Conservation (phyloP, 1,284 basidiomycete species). For the Somion occarium region DNA sequence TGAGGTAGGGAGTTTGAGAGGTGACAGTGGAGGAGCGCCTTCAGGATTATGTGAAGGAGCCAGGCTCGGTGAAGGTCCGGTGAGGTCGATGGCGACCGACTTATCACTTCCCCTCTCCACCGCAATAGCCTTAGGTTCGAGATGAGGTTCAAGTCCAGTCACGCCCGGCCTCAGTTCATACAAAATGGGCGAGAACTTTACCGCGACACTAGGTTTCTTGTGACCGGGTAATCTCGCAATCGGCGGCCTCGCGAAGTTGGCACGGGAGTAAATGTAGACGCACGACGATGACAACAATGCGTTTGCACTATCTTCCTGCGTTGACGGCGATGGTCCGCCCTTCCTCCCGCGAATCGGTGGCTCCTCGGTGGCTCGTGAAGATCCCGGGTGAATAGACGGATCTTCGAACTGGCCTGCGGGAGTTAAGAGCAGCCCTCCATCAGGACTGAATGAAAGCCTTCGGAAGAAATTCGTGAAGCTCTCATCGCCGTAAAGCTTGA, state of each 20-base stretch:
- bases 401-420: conserved; percentile 97
- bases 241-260: conserved; percentile 87
- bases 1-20: conserved; percentile 16
- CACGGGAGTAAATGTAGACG: conserved; percentile 94
- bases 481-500: conserved; percentile 91
- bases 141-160: conserved; percentile 30
- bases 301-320: conserved; percentile 21
- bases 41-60: conserved; percentile 13
- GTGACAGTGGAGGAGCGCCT: conserved; percentile 12
- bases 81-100: conserved; percentile 51
- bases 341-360: conserved; percentile 52
- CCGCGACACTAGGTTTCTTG: conserved; percentile 91
- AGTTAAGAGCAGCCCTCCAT: conserved; percentile 89
- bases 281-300: conserved; percentile 38
- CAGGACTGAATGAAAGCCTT: conserved; percentile 89
- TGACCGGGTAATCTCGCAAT: conserved; percentile 95
- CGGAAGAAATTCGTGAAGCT: conserved; percentile 96
- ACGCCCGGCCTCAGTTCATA: conserved; percentile 79
- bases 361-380: conserved; percentile 33
- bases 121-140: conserved; percentile 47
- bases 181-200: conserved; percentile 90
- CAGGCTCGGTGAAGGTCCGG: conserved; percentile 17
- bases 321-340: conserved; percentile 38
- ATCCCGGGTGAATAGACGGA: conserved; percentile 54
- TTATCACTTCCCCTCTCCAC: conserved; percentile 73